phyloP scores from a whole-genome alignment of 495 filamentous ascomycete genomes.

The Talaromyces borbonicus region DNA sequence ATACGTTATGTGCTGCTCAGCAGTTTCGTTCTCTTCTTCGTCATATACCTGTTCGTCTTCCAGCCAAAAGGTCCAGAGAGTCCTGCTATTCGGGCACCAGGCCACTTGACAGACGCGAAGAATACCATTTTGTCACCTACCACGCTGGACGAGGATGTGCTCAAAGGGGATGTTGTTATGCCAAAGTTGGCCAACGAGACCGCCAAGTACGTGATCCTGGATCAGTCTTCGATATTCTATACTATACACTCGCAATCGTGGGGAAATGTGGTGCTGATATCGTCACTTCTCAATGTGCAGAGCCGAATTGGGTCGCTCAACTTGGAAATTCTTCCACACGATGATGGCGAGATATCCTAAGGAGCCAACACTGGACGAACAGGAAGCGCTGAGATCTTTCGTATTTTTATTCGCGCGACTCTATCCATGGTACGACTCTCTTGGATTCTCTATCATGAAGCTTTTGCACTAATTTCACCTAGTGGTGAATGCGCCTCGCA shows the following conservation, averaged over 20 bases:
- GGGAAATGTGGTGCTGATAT: conserved; percentile 16
- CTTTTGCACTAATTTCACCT: background rate
- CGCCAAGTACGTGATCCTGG: conserved; percentile 37
- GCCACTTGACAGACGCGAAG: conserved; percentile 20
- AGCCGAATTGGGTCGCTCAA: conserved; percentile 78
- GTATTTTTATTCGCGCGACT: conserved; percentile 84
- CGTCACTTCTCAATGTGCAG: conserved; percentile 26
- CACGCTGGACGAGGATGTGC: conserved; percentile 25
- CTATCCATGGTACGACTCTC: conserved; percentile 60
- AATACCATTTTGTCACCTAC: conserved; percentile 16
- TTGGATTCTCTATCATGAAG: background rate
- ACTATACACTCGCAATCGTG: no score
- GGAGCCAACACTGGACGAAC: conserved; percentile 71
- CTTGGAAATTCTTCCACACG: conserved; percentile 92
- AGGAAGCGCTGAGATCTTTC: conserved; percentile 71
- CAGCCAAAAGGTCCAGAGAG: conserved; percentile 31
- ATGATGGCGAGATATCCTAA: conserved; percentile 91
- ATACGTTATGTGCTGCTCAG: conserved; percentile 31
- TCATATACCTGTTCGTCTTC: conserved; percentile 28
- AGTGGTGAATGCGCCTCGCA: conserved; percentile 91
- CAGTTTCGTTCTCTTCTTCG: conserved; percentile 24
- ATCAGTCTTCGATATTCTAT: conserved; percentile 36
- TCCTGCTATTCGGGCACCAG: conserved; percentile 33
- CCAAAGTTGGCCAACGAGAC: conserved; percentile 90
- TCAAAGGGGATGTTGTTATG: conserved; percentile 75